Conservation (phyloP, 306 rosid species). For the Vigna nakashimae region DNA sequence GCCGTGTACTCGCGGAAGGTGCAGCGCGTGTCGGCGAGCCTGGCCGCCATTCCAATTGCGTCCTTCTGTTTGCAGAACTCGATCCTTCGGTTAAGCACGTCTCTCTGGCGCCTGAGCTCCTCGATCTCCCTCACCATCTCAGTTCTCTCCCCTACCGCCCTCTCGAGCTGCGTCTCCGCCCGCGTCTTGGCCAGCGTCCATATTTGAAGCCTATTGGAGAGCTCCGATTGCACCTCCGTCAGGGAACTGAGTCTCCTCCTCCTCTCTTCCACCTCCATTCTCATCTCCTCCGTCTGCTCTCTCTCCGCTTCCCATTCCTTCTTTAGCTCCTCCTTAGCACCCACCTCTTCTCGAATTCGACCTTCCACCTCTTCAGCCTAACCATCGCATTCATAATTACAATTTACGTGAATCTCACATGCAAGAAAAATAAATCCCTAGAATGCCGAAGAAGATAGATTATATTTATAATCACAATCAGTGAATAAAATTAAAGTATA, state of each 20-base stretch:
- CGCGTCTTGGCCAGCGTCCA: slow-evolving; percentile 48
- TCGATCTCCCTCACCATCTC: slow-evolving; percentile 66
- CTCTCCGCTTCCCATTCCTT: slow-evolving; percentile 53
- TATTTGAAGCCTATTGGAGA: slow-evolving; percentile 59
- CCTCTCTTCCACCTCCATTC: slow-evolving; percentile 57
- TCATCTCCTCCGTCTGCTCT: slow-evolving; percentile 50
- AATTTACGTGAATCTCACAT: no score
- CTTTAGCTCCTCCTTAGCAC: slow-evolving; percentile 44
- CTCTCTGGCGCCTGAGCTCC: slow-evolving; percentile 62
- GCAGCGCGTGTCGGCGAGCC: slow-evolving; percentile 47
- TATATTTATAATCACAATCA: no score
- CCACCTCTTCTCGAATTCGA: slow-evolving; percentile 52
- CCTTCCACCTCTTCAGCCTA: slow-evolving; percentile 67
- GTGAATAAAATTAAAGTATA: no score
- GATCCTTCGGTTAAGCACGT: slow-evolving; percentile 69
- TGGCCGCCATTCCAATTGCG: slow-evolving; percentile 66
- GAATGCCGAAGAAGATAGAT: no score
- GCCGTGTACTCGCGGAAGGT: slow-evolving; percentile 61
- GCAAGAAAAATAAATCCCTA: no score
- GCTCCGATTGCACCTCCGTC: slow-evolving; percentile 56
- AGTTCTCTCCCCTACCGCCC: slow-evolving; percentile 44
- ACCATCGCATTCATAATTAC: background rate
- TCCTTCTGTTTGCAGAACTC: slow-evolving; percentile 79
- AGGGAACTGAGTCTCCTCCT: slow-evolving; percentile 58
- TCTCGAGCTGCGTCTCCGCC: slow-evolving; percentile 55